Conservation (phyloP, 73 alveolate species). For the Symbiodinium pilosum region DNA sequence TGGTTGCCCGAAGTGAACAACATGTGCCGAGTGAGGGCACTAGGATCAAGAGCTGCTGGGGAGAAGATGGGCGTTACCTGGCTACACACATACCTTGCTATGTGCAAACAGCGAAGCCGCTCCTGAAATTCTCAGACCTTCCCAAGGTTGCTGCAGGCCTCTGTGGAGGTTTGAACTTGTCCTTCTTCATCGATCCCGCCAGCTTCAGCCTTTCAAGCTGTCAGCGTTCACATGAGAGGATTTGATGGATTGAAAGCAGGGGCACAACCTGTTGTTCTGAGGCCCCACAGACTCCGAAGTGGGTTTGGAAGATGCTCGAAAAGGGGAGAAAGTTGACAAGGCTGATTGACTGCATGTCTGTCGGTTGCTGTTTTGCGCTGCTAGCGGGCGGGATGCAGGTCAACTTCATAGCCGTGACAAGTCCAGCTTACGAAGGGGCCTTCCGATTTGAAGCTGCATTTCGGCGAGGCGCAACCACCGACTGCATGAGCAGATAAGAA, state of each 20-base stretch:
- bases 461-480: constrained; percentile 28
- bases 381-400: background rate
- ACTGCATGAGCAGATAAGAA: background rate
- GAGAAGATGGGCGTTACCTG: constrained; percentile 75
- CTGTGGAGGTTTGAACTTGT: constrained; percentile 90
- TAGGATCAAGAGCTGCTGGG: constrained; percentile 82
- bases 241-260: too few species aligned
- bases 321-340: constrained; percentile 92
- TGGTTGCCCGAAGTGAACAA: constrained; percentile 94
- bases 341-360: background rate
- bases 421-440: constrained; percentile 89
- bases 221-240: too few species aligned
- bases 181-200: constrained; percentile 94
- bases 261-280: too few species aligned
- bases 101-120: background rate
- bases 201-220: background rate
- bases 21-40: constrained; percentile 89
- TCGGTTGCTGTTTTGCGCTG: too few species aligned
- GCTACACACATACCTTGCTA: background rate
- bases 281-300: constrained; percentile 91
- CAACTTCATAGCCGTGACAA: constrained; percentile 84
- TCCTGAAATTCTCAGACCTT: background rate
- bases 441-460: constrained; percentile 92
- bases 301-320: constrained; percentile 83
- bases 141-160: constrained; percentile 80